Percentiles rank a stretch among this genome's conserved stretches.
These are phyloP conservation scores for Mitragyna speciosa DNA, from an alignment of 257 asterid species.

Conservation along the genomic window DNA sequence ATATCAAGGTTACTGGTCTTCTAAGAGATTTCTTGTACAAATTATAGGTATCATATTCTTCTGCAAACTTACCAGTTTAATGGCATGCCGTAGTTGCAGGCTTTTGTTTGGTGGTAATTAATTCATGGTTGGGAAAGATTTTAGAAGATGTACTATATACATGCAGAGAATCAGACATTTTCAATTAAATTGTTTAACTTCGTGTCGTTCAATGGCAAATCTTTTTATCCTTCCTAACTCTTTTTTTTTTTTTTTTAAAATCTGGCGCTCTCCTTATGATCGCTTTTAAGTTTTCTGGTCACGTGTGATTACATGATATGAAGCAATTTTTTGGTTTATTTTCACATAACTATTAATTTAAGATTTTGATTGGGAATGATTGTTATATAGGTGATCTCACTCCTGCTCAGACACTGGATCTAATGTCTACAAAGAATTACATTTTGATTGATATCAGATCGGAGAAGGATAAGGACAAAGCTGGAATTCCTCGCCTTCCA, in stretches of 20 bases:
- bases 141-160: neutral
- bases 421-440: constrained; percentile 73
- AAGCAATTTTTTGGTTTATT: neutral
- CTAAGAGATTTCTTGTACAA: neutral
- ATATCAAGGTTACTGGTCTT: neutral
- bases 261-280: neutral
- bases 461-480: constrained; percentile 83
- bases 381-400: constrained; percentile 61
- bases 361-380: constrained; percentile 17
- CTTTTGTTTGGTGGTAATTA: no score
- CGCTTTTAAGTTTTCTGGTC: neutral
- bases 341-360: neutral
- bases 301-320: neutral
- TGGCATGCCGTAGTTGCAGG: neutral
- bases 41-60: neutral
- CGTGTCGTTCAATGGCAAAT: neutral
- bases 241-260: no score
- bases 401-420: constrained; percentile 88
- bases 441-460: constrained; percentile 87
- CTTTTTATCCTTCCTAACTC: neutral
- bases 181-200: neutral
- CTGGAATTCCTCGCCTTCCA: constrained; percentile 93
- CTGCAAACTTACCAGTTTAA: neutral
- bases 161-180: neutral
- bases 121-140: neutral